These are phyloP conservation scores for Geoglossum glabrum DNA, from an alignment of 495 filamentous ascomycete species.

Conservation along the genomic window DNA sequence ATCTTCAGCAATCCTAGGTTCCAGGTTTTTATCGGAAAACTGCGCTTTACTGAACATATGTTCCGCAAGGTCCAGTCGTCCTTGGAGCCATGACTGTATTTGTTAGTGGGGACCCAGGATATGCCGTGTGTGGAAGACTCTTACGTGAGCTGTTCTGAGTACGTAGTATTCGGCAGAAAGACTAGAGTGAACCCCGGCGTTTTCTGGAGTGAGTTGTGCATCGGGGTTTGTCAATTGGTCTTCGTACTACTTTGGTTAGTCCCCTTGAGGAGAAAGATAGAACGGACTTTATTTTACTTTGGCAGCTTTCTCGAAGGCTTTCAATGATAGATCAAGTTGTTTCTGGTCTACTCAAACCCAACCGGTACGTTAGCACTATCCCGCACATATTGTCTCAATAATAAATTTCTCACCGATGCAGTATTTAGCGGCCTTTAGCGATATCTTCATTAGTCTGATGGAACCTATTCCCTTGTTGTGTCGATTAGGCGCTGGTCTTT, in stretches of 20 bases:
- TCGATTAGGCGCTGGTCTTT: slow-evolving; percentile 8
- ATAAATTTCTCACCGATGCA: slow-evolving; percentile 37
- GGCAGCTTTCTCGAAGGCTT: slow-evolving; percentile 41
- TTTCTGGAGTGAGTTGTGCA: slow-evolving; percentile 13
- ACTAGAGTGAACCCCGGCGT: slow-evolving; percentile 12
- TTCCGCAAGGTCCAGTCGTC: slow-evolving; percentile 53
- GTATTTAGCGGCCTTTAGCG: slow-evolving; percentile 40
- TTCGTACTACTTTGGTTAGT: slow-evolving; percentile 23
- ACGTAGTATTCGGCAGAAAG: slow-evolving; percentile 44
- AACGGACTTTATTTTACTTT: slow-evolving; percentile 10
- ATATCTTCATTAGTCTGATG: slow-evolving; percentile 40
- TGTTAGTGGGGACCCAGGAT: background rate
- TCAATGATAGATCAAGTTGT: slow-evolving; percentile 33
- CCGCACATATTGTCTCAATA: background rate
- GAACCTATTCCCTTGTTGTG: slow-evolving; percentile 16
- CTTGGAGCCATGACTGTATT: slow-evolving; percentile 47
- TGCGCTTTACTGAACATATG: slow-evolving; percentile 47
- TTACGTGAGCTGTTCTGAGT: slow-evolving; percentile 46
- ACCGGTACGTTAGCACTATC: slow-evolving; percentile 12
- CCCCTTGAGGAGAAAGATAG: background rate
- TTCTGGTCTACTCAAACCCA: slow-evolving; percentile 20
- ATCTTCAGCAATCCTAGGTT: slow-evolving; percentile 34
- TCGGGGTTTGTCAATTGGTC: slow-evolving; percentile 26
- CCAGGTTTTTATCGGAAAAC: slow-evolving; percentile 18
- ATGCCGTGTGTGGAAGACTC: slow-evolving; percentile 1